Percentiles rank a stretch among this genome's conserved stretches.
Conservation (phyloP, 2,329 filamentous ascomycete species). For the Fusarium chuoi region DNA sequence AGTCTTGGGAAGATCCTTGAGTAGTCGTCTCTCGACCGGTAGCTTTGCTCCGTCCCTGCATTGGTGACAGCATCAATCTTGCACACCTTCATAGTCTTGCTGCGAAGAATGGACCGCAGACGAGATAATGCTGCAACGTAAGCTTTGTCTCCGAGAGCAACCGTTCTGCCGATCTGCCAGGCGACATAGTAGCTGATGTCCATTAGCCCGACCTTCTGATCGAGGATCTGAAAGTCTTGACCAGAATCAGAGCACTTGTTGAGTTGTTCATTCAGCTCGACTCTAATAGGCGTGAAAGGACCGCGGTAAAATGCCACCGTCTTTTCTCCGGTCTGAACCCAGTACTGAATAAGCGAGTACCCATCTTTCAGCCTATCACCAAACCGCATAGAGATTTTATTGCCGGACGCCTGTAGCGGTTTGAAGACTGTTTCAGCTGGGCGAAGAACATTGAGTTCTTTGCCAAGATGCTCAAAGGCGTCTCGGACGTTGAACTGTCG, state of each 20-base stretch:
- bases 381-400: background rate
- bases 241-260: background rate
- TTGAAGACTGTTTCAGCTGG: background rate
- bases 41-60: background rate
- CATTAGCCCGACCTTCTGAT: background rate
- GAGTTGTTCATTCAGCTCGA: background rate
- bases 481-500: background rate
- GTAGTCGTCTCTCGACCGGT: background rate
- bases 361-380: background rate
- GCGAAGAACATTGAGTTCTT: background rate
- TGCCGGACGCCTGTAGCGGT: background rate
- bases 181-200: background rate
- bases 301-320: background rate
- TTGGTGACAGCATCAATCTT: background rate
- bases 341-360: background rate
- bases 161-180: background rate
- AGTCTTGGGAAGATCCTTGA: background rate
- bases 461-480: background rate
- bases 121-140: background rate
- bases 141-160: background rate
- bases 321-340: background rate
- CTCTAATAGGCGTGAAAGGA: background rate
- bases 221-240: background rate
- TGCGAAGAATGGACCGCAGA: background rate
- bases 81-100: background rate